These are phyloP conservation scores for Pelargonium australe DNA, from an alignment of 441 rosid genomes.

Conservation along the genomic window DNA sequence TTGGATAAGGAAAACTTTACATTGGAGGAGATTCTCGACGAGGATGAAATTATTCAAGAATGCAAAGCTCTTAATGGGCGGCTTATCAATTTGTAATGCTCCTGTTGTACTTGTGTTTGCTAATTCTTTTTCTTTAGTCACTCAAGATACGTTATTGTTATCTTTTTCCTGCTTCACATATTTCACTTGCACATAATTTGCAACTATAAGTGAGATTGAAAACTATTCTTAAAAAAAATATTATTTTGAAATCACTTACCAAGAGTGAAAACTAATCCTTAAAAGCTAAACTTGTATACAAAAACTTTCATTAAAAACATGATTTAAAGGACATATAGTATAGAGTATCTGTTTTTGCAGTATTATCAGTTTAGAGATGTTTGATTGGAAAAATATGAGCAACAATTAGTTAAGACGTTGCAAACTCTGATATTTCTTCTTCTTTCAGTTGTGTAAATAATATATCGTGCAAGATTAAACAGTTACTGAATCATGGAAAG, in stretches of 20 bases:
- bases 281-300: background rate
- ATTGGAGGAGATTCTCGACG: slow-evolving; percentile 88
- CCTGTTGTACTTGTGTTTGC: slow-evolving; percentile 8
- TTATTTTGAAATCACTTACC: background rate
- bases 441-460: background rate
- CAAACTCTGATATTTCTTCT: background rate
- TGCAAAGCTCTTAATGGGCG: slow-evolving; percentile 90
- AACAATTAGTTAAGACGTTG: background rate
- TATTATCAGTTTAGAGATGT: background rate
- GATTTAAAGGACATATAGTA: background rate
- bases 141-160: background rate
- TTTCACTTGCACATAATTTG: background rate
- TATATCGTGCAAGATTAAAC: background rate
- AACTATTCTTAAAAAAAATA: background rate
- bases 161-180: background rate
- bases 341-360: background rate
- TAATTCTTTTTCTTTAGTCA: background rate
- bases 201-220: background rate
- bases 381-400: background rate
- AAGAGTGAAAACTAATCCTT: background rate
- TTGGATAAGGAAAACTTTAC: slow-evolving; percentile 82
- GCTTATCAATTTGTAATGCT: slow-evolving; percentile 74
- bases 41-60: slow-evolving; percentile 96
- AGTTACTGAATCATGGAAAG: background rate
- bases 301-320: background rate